These are phyloP conservation scores for Quercus phellos DNA, from an alignment of 331 rosid species.

Conservation along the genomic window DNA sequence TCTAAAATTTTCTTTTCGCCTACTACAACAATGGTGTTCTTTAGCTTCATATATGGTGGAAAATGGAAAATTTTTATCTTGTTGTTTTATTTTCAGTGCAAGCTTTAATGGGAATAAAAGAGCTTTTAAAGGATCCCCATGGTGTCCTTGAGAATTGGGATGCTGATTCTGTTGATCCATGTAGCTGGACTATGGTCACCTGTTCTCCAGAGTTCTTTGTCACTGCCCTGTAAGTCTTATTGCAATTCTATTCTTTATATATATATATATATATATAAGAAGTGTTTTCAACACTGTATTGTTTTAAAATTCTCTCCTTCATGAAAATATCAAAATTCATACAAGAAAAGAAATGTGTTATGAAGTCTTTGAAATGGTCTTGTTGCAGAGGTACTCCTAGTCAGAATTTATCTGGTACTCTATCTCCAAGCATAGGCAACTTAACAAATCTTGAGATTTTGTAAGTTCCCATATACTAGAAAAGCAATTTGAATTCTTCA, in stretches of 20 bases:
- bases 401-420: constrained; percentile 85
- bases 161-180: constrained; percentile 90
- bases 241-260: constrained; percentile 12
- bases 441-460: constrained; percentile 92
- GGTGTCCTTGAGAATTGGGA: constrained; percentile 96
- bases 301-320: not conserved
- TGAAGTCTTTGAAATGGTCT: constrained; percentile 14
- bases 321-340: not conserved
- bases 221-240: constrained; percentile 68
- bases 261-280: not conserved
- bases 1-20: not conserved
- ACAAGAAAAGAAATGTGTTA: not conserved
- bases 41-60: constrained; percentile 3
- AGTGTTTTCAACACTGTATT: not conserved
- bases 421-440: constrained; percentile 92
- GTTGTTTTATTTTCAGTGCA: constrained; percentile 49
- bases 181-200: constrained; percentile 99
- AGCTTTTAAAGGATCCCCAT: constrained; percentile 75
- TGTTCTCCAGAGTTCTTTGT: constrained; percentile 81
- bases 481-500: not conserved
- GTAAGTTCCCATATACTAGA: constrained; percentile 41
- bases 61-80: constrained; percentile 26
- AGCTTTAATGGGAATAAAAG: constrained; percentile 85
- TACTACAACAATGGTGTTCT: not conserved
- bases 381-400: constrained; percentile 89